These are phyloP conservation scores for Zymoseptoria crescenta DNA, from an alignment of 2,329 filamentous ascomycete species.

Conservation along the genomic window DNA sequence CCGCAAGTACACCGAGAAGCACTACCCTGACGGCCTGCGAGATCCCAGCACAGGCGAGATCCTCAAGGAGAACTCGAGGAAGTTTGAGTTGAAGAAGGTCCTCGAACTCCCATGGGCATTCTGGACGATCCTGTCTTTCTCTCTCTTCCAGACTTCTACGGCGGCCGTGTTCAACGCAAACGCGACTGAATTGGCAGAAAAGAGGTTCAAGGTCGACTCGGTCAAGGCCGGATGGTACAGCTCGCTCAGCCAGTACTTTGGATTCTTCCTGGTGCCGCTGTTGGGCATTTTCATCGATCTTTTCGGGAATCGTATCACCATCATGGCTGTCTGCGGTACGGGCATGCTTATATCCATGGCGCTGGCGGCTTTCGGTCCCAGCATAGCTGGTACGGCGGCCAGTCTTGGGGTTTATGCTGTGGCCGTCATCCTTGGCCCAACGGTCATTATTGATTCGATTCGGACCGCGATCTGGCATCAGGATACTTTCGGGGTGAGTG, in stretches of 20 bases:
- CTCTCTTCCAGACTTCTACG: slow-evolving; percentile 51
- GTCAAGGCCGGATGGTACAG: slow-evolving; percentile 56
- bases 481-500: slow-evolving; percentile 46
- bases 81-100: slow-evolving; percentile 50
- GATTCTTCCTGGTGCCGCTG: slow-evolving; percentile 52
- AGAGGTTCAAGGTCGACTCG: slow-evolving; percentile 49
- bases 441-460: slow-evolving; percentile 53
- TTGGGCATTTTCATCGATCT: slow-evolving; percentile 51
- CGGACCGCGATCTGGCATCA: slow-evolving; percentile 54
- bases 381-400: slow-evolving; percentile 47
- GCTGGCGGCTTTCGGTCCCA: slow-evolving; percentile 46
- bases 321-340: slow-evolving; percentile 40
- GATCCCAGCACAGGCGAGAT: slow-evolving; percentile 53
- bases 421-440: slow-evolving; percentile 48
- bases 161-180: slow-evolving; percentile 50
- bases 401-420: slow-evolving; percentile 54
- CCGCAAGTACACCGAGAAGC: slow-evolving; percentile 43
- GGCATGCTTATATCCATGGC: slow-evolving; percentile 49
- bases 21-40: slow-evolving; percentile 37
- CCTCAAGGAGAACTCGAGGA: slow-evolving; percentile 53
- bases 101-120: slow-evolving; percentile 53
- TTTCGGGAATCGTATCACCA: slow-evolving; percentile 45
- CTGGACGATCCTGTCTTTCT: slow-evolving; percentile 49
- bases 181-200: slow-evolving; percentile 53
- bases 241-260: slow-evolving; percentile 47